Evolutionary conservation across 768 basidiomycete genomes (phyloP).

Genomic region (Macrolepiota dolichaula): DNA sequence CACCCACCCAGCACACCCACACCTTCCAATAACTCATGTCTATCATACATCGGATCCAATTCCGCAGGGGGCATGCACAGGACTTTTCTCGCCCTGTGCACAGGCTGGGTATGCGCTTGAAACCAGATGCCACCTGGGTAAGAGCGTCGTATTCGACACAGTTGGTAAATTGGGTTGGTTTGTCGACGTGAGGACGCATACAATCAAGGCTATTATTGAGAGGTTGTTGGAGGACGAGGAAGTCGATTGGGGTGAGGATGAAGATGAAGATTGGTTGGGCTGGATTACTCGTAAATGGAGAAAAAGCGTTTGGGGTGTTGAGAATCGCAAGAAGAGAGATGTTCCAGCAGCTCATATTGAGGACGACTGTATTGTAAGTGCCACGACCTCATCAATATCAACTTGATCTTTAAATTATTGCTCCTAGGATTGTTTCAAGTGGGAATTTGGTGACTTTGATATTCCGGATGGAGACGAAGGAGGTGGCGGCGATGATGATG

Average conservation of each 20-base stretch:
- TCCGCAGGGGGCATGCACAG: conserved; percentile 79
- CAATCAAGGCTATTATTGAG: conserved; percentile 66
- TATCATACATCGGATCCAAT: conserved; percentile 95
- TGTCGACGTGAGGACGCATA: conserved; percentile 76
- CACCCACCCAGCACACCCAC: conserved; percentile 36
- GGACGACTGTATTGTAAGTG: conserved; percentile 55
- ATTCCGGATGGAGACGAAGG: conserved; percentile 1
- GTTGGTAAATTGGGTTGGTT: conserved; percentile 79
- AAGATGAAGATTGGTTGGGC: conserved; percentile 25
- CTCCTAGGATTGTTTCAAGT: conserved; percentile 70
- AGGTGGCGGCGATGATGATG: not conserved
- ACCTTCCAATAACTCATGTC: conserved; percentile 61
- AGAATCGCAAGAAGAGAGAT: conserved; percentile 27
- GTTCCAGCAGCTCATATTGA: conserved; percentile 64
- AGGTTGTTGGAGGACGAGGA: conserved; percentile 49
- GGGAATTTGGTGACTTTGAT: conserved; percentile 60
- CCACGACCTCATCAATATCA: not conserved
- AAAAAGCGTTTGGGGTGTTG: conserved; percentile 28
- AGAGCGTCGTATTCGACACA: conserved; percentile 86
- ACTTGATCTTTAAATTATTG: not conserved
- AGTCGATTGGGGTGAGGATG: conserved; percentile 46
- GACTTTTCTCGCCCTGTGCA: conserved; percentile 71
- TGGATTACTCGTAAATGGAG: conserved; percentile 7
- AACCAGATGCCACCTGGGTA: conserved; percentile 84
- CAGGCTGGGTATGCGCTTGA: conserved; percentile 88